A percentile compares a stretch with the other conserved stretches of the same genome.
Conservation (phyloP, 257 asterid species). For the Nicotiana tomentosiformis region DNA sequence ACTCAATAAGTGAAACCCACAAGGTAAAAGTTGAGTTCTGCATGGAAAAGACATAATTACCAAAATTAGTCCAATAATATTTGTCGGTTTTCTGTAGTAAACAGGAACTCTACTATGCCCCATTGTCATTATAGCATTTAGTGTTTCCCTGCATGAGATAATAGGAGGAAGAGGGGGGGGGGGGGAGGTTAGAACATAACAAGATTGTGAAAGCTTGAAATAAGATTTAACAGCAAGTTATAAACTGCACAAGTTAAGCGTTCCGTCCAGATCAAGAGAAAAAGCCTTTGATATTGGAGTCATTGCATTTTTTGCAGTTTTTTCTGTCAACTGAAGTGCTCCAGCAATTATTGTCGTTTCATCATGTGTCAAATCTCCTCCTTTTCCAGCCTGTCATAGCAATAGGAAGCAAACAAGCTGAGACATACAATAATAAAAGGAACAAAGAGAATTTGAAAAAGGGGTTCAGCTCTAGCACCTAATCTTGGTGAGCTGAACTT, state of each 20-base stretch:
- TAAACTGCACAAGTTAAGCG: conserved; percentile 79
- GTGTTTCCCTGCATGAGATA: conserved; percentile 58
- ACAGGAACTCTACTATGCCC: conserved; percentile 98
- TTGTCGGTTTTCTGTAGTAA: conserved; percentile 58
- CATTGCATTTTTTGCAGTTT: conserved; percentile 97
- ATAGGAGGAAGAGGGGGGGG: neutral
- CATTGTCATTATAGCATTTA: conserved; percentile 91
- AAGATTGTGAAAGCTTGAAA: neutral
- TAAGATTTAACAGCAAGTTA: conserved; percentile 13
- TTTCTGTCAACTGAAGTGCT: conserved; percentile 83
- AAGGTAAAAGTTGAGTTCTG: conserved; percentile 5
- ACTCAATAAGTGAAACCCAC: neutral
- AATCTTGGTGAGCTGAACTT: neutral
- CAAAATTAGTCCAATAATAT: conserved; percentile 90
- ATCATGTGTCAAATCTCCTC: conserved; percentile 97
- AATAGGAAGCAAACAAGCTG: conserved; percentile 10
- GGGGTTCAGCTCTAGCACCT: neutral
- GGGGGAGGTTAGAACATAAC: neutral
- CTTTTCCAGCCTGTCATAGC: conserved; percentile 80
- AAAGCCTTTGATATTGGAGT: conserved; percentile 94
- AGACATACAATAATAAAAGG: conserved; percentile 1
- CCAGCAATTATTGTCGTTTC: conserved; percentile 98
- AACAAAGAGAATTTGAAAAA: neutral
- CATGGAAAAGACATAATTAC: conserved; percentile 32
- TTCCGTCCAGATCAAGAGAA: conserved; percentile 84